Base-by-base conservation (phyloP, 2,329 filamentous ascomycete genomes). In the Fusarium newnesense region DNA sequence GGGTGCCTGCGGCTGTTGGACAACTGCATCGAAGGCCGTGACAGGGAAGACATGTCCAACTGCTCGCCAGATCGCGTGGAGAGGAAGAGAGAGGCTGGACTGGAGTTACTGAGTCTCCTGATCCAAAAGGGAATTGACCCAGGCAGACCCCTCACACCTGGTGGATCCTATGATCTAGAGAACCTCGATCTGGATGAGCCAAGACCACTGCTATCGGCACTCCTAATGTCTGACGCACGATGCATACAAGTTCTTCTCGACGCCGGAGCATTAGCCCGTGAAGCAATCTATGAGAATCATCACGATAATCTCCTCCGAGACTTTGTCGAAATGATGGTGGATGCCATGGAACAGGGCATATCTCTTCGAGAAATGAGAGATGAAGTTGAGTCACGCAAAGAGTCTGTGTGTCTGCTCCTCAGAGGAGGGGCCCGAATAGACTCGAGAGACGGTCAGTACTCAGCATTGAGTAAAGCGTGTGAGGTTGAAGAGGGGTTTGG, bases 101-200 rank as follows among this genome's bases (percentile, higher is more conserved):
- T 57, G 11, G 30, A 44, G 5, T 12, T 57, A 13, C 11, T 42
- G 19, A 43, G n/a, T 5, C 37, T 61, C 1, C 4, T 61, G 1
- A 43, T 57, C 5, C 30, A 34, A 21, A 40, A 40, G 15, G 59
- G 59, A 13, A 32, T 57, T 3, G 19, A 61, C 8, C 30, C 53
- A 4, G 40, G 34, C 24, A 18, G 19, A 9, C 37, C 8, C 4
- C 8, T 7, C 11, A 24, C 34, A 19, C 10, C 34, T 8, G 40
- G 24, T 15, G 11, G 37, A 19, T 6, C 4, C 2, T 4, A 7
- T 7, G 19, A 34, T 11, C 9, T n/a, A 10, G 15, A 13, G 7
- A 1, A 5, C 4, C 10, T 4, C 15, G 7, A 5, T 2, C 4
- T 21, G 1, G 24, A 39, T 7, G 32, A 24, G 1, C 18, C 37